Conservation (phyloP, 331 rosid genomes). For the Pyracantha coccinea region DNA sequence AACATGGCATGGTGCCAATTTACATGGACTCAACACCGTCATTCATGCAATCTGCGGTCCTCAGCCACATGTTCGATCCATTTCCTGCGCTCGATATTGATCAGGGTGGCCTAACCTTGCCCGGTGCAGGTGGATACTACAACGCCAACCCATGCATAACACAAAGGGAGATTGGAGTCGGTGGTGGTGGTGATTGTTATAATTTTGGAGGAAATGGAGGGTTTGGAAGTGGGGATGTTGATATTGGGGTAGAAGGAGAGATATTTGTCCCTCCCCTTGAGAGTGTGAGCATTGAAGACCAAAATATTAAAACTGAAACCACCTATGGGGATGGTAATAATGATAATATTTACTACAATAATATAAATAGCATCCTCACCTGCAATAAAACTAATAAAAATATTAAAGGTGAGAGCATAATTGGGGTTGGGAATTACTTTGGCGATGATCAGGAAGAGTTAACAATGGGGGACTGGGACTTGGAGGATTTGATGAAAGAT, state of each 20-base stretch:
- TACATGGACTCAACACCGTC: slow-evolving; percentile 34
- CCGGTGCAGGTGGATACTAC: slow-evolving; percentile 20
- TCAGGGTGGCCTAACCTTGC: slow-evolving; percentile 26
- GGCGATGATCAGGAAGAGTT: slow-evolving; percentile 35
- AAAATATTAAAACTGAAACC: slow-evolving; percentile 27
- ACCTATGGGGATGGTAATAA: background rate
- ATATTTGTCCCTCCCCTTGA: slow-evolving; percentile 56
- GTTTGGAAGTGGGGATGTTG: slow-evolving; percentile 19
- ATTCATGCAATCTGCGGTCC: slow-evolving; percentile 20
- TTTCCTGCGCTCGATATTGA: slow-evolving; percentile 19
- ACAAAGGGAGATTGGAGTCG: slow-evolving; percentile 7
- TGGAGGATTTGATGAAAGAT: slow-evolving; percentile 78
- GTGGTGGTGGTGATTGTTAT: slow-evolving; percentile 7
- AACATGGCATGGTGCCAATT: slow-evolving; percentile 32
- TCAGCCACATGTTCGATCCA: slow-evolving; percentile 37
- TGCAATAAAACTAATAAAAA: slow-evolving; percentile 13
- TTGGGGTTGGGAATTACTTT: slow-evolving; percentile 41
- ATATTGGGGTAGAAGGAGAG: slow-evolving; percentile 30
- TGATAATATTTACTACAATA: slow-evolving; percentile 22
- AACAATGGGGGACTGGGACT: slow-evolving; percentile 64
- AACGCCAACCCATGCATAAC: slow-evolving; percentile 25
- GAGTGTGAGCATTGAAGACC: slow-evolving; percentile 33
- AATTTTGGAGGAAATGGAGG: slow-evolving; percentile 25
- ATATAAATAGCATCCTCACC: slow-evolving; percentile 18
- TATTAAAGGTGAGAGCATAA: slow-evolving; percentile 25